phyloP scores from a whole-genome alignment of 2,329 filamentous ascomycete species.

The Pyrenochaeta sp. region DNA sequence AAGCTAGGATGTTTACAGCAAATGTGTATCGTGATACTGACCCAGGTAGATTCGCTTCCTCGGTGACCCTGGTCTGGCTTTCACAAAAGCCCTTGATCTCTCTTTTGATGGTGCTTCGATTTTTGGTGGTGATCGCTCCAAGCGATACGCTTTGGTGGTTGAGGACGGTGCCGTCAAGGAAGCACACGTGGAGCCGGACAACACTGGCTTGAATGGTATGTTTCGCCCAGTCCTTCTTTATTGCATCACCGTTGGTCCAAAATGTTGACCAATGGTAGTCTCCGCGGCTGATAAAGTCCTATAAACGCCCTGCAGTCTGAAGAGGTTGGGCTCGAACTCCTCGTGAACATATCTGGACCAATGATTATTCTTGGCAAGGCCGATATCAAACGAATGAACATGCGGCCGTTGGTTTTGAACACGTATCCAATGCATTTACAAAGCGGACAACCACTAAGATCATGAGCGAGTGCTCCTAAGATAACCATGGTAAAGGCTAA shows the following conservation, averaged over 20 bases:
- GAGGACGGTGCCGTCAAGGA: slow-evolving; percentile 86
- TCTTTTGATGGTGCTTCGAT: slow-evolving; percentile 80
- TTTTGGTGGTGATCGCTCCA: slow-evolving; percentile 83
- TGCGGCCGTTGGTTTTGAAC: not conserved
- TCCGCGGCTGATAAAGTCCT: slow-evolving; percentile 46
- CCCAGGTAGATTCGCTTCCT: slow-evolving; percentile 81
- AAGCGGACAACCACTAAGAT: not conserved
- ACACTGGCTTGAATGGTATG: slow-evolving; percentile 80
- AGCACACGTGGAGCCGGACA: slow-evolving; percentile 86
- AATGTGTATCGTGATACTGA: slow-evolving; percentile 12
- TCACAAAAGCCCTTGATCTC: slow-evolving; percentile 85
- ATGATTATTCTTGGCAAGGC: not conserved
- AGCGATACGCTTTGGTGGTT: slow-evolving; percentile 85
- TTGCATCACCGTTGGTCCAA: not conserved
- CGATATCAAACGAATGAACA: not conserved
- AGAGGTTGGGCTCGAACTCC: not conserved
- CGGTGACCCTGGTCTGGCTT: slow-evolving; percentile 79
- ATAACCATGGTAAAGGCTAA: not conserved
- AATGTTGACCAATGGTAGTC: slow-evolving; percentile 24
- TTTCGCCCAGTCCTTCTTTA: not conserved
- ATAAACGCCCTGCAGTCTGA: slow-evolving; percentile 4
- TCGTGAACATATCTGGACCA: not conserved
- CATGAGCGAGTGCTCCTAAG: not conserved
- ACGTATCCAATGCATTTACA: not conserved
- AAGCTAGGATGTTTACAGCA: not conserved